Percentiles rank a stretch among this genome's conserved stretches.
Conservation (phyloP, 768 basidiomycete species). For the Leucogyrophana mollusca region DNA sequence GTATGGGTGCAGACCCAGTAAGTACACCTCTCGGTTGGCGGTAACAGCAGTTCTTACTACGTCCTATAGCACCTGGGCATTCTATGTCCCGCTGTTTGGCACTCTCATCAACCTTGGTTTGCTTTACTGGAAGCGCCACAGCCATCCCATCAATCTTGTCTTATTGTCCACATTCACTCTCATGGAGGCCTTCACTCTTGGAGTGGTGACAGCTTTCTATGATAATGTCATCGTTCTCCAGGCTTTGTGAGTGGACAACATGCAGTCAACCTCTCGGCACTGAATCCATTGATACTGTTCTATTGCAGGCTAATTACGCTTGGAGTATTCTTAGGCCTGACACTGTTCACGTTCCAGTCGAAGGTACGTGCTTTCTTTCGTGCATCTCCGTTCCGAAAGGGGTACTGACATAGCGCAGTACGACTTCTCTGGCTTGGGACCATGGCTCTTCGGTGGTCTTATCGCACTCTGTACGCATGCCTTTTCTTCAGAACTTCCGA, state of each 20-base stretch:
- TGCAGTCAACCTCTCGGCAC: neutral
- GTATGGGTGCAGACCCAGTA: constrained; percentile 74
- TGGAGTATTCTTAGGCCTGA: constrained; percentile 91
- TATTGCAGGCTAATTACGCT: constrained; percentile 72
- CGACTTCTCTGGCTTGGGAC: constrained; percentile 91
- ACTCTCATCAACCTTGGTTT: constrained; percentile 77
- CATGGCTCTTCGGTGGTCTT: constrained; percentile 85
- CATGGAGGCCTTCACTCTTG: constrained; percentile 88
- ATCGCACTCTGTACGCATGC: constrained; percentile 64
- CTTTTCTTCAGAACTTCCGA: neutral
- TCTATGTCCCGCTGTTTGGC: constrained; percentile 77
- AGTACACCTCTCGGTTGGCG: constrained; percentile 22
- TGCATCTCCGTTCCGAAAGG: neutral
- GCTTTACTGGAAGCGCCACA: constrained; percentile 91
- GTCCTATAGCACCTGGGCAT: constrained; percentile 63
- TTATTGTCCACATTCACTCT: constrained; percentile 85
- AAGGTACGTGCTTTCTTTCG: constrained; percentile 53
- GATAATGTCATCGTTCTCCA: constrained; percentile 77
- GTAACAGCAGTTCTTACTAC: constrained; percentile 3
- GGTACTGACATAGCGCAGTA: constrained; percentile 51
- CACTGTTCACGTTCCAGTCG: constrained; percentile 91
- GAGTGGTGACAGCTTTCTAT: constrained; percentile 78
- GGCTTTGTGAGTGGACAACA: constrained; percentile 59
- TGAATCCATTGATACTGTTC: neutral
- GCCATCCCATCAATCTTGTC: constrained; percentile 83